These are phyloP conservation scores for Triangularia verruculosa DNA, from an alignment of 2,329 filamentous ascomycete genomes.

Conservation along the genomic window DNA sequence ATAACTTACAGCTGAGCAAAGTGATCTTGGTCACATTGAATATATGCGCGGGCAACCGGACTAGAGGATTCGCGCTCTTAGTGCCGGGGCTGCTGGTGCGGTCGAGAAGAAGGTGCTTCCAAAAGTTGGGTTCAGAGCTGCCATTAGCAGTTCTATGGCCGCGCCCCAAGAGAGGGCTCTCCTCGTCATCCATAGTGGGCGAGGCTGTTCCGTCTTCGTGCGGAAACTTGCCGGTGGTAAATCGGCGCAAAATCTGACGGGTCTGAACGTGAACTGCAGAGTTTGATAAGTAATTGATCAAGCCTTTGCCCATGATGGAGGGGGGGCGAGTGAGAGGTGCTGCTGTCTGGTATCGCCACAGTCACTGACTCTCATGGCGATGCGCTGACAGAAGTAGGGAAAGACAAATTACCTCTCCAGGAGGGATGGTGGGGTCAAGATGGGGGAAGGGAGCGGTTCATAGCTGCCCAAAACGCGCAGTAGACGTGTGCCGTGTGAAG, in stretches of 20 bases:
- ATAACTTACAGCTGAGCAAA: conserved; percentile 54
- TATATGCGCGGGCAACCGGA: conserved; percentile 46
- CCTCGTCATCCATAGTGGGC: conserved; percentile 19
- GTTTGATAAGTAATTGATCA: conserved; percentile 17
- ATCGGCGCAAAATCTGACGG: conserved; percentile 26
- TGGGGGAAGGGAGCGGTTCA: background rate
- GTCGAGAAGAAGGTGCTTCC: conserved; percentile 46
- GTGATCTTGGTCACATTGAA: conserved; percentile 59
- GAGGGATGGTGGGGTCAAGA: background rate
- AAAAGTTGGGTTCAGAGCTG: conserved; percentile 24
- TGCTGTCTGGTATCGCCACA: conserved; percentile 8
- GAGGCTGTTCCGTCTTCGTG: conserved; percentile 10
- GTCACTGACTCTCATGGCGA: conserved; percentile 18
- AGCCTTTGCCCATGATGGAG: conserved; percentile 17
- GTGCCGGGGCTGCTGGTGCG: conserved; percentile 50
- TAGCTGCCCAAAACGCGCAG: background rate
- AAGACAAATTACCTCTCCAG: background rate
- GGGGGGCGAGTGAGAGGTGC: background rate
- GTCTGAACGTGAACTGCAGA: conserved; percentile 32
- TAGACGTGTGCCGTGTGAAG: background rate
- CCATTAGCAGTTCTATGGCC: background rate
- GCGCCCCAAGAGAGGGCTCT: conserved; percentile 20
- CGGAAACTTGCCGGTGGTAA: conserved; percentile 17
- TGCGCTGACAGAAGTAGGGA: background rate
- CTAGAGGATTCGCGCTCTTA: conserved; percentile 45